Base-by-base conservation (phyloP, 1,284 basidiomycete genomes). In the Trichosporon sp. region DNA sequence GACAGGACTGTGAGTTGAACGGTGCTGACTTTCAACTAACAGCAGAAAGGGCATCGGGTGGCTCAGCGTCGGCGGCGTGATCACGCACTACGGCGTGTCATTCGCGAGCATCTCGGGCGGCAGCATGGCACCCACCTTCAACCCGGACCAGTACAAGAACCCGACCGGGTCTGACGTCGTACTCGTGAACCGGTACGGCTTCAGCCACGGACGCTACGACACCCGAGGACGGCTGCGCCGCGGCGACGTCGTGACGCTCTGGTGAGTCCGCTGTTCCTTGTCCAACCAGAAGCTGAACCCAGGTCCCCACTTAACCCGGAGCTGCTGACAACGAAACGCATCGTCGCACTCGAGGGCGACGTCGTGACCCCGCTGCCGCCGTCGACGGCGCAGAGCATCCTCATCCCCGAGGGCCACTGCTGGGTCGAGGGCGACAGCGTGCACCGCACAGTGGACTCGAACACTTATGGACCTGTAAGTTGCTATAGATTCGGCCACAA, bases 391-490 rank as follows among this genome's bases (percentile, higher is more conserved):
- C 75, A 74, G 12, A 77, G 81, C 0, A 74, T 85, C 3, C 67
- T 79, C 31, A 80, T 84, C 63, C 84, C 82, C 1, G 76, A 79
- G 9, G 84, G 84, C 13, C 80, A 83, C 70, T 85, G 83, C 51
- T 87, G 86, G 86, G 80, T 87, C 62, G 86, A 87, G 76, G 86
- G 86, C 13, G 86, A 87, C 76, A 85, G 85, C 34, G 78, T 76
- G 31, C 84, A 81, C 68, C 63, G 83, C 42, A 82, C 84, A 2
- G 65, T 81, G 35, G 86, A 87, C 74, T 84, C 82, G 25, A 84
- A 86, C 65, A 83, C 82, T 1, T 86, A 85, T 69, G 86, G 86
- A 0, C 85, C 86, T 1, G 85, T 86, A n/a, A 69, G 81, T 79
- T n/a, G 6, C 7, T 6, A 8, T 3, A 4, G 1, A 11, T 29